Evolutionary conservation across 805 yeast genomes (phyloP), one percentile per base, ranked within the genome.

Genomic region (Ogataea ganodermae): DNA sequence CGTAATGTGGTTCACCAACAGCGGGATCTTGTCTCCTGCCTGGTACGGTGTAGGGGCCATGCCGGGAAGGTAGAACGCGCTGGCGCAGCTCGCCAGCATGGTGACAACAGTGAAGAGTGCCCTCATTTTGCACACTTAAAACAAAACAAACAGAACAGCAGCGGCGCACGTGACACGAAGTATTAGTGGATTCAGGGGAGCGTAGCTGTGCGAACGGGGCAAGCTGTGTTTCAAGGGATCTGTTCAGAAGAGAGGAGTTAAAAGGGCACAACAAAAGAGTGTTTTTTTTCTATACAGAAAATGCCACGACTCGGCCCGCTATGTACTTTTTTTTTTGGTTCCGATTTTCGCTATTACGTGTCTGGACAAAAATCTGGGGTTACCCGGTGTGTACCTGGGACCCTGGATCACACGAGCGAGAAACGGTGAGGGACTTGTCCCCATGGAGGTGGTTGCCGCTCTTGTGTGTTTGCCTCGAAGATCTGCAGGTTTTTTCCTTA

Each of bases 21-120:
- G 71, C 13, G 92, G 89, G 42, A 94, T 83, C 2, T 61, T 56
- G 45, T 91, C 95, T 42, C 84, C 89, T 50, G 79, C 74, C 38
- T 76, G 72, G 63, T 92, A 94, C 42, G 92, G 85, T 1, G 95
- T 87, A 16, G 99, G 98, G 0, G 98, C 96, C 20, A 90, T 94
- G 7, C 98, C 98, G 0, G 98, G 98, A 46, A 94, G 73, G 63
- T 94, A 92, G 69, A 94, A 92, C 2, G 84, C 96, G 43, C 53
- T 46, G 16, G 68, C 65, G 14, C 35, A 44, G 23, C 48, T 45
- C 16, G 42, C 27, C 14, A 38, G 47, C 6, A 50, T 37, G 32
- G 51, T 48, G 26, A 38, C 31, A 22, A 44, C 16, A 10, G 42
- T 38, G 12, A 38, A 26, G 26, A 38, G 23, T 16, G 17, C 32